These are phyloP conservation scores for Phytophthora hibernalis DNA, from an alignment of 352 stramenopile genomes.

Conservation along the genomic window DNA sequence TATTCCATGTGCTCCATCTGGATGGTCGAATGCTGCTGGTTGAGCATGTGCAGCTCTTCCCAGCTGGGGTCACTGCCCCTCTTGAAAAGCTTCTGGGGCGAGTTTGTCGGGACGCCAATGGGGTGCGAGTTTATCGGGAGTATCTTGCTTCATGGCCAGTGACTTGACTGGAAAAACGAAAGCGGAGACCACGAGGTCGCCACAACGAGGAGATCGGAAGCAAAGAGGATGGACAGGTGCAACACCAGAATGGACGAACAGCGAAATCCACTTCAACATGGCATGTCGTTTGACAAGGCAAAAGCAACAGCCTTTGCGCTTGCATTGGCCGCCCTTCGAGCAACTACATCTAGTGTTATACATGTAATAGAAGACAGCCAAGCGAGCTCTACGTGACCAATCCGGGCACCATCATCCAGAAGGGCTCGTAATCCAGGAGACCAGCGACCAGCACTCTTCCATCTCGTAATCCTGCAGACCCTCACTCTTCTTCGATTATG, in stretches of 20 bases:
- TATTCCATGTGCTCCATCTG: neutral
- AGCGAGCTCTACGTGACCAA: too few relatives aligned
- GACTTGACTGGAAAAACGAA: too few relatives aligned
- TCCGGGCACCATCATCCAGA: neutral
- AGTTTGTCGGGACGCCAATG: too few relatives aligned
- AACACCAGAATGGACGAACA: constrained; percentile 8
- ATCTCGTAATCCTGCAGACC: neutral
- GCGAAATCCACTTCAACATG: constrained; percentile 2
- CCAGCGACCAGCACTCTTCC: too few relatives aligned
- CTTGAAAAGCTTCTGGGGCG: too few relatives aligned
- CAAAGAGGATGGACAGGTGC: neutral
- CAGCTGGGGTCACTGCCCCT: constrained; percentile 19
- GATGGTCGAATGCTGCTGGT: neutral
- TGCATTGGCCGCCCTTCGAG: too few relatives aligned
- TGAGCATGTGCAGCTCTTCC: neutral
- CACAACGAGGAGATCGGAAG: neutral
- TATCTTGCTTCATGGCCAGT: too few relatives aligned
- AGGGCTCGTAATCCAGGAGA: neutral
- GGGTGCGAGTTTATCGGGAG: too few relatives aligned
- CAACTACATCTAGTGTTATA: too few relatives aligned
- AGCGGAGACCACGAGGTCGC: neutral
- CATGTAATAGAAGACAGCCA: too few relatives aligned
- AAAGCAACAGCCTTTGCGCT: too few relatives aligned
- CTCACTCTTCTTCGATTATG: neutral
- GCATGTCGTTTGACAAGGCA: too few relatives aligned